Conservation (phyloP, 768 basidiomycete species). For the Naganishia vishniacii region DNA sequence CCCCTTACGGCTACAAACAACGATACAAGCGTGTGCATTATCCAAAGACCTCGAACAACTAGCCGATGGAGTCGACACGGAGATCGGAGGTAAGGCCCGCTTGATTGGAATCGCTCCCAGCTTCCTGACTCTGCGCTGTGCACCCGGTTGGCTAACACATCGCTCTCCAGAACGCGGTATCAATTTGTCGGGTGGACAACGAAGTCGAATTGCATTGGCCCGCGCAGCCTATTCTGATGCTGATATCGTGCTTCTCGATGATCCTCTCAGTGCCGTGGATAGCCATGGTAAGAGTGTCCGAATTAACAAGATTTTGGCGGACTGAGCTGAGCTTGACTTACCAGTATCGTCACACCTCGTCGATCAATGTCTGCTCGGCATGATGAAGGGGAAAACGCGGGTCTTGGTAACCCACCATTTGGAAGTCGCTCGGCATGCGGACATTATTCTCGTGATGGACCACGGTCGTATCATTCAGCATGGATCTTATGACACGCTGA, state of each 20-base stretch:
- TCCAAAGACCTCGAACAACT: slow-evolving; percentile 34
- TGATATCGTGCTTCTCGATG: slow-evolving; percentile 44
- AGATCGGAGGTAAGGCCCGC: slow-evolving; percentile 30
- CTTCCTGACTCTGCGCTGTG: too few relatives aligned
- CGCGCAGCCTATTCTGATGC: slow-evolving; percentile 36
- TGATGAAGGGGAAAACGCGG: slow-evolving; percentile 55
- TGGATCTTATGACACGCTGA: slow-evolving; percentile 54
- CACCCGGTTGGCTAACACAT: too few relatives aligned
- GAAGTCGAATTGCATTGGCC: slow-evolving; percentile 40
- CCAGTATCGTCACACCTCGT: slow-evolving; percentile 62
- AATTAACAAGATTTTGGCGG: slow-evolving; percentile 63
- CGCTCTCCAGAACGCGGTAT: slow-evolving; percentile 77
- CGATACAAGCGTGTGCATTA: slow-evolving; percentile 43
- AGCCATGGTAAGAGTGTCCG: slow-evolving; percentile 7
- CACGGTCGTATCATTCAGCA: slow-evolving; percentile 55
- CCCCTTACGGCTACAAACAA: slow-evolving; percentile 25
- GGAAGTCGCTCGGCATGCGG: slow-evolving; percentile 41
- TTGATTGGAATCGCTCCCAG: slow-evolving; percentile 25
- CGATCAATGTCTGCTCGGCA: slow-evolving; percentile 56
- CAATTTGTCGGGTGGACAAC: slow-evolving; percentile 47
- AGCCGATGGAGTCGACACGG: slow-evolving; percentile 34
- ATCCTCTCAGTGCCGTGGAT: slow-evolving; percentile 34
- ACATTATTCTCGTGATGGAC: slow-evolving; percentile 44
- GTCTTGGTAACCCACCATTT: slow-evolving; percentile 55
- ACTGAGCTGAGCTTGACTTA: slow-evolving; percentile 36